phyloP scores from a whole-genome alignment of 2,329 filamentous ascomycete genomes.

The Hymenoscyphus repandus region DNA sequence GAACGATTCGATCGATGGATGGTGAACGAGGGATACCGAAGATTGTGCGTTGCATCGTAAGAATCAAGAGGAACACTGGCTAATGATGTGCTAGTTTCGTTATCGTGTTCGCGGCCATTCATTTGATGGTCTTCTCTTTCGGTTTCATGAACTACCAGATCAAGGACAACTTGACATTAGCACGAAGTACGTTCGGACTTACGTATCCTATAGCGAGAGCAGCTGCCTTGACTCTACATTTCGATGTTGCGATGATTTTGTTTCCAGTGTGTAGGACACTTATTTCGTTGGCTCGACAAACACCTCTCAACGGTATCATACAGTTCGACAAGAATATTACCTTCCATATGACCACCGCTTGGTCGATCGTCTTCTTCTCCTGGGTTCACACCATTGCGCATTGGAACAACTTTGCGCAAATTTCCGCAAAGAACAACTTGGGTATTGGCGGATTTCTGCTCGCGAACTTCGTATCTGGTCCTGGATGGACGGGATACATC shows the following conservation, averaged over 20 bases:
- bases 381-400: slow-evolving; percentile 83
- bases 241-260: slow-evolving; percentile 74
- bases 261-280: slow-evolving; percentile 80
- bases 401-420: slow-evolving; percentile 80
- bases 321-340: slow-evolving; percentile 88
- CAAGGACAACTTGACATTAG: slow-evolving; percentile 66
- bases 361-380: slow-evolving; percentile 85
- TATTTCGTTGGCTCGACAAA: slow-evolving; percentile 75
- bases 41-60: slow-evolving; percentile 54
- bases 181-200: slow-evolving; percentile 65
- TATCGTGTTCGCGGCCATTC: slow-evolving; percentile 66
- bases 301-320: slow-evolving; percentile 78
- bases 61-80: slow-evolving; percentile 4
- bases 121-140: slow-evolving; percentile 73
- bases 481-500: slow-evolving; percentile 81
- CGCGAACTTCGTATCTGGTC: slow-evolving; percentile 72
- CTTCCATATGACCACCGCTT: slow-evolving; percentile 79
- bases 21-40: slow-evolving; percentile 80
- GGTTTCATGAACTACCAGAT: slow-evolving; percentile 74
- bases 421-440: slow-evolving; percentile 68
- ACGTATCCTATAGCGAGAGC: slow-evolving; percentile 74
- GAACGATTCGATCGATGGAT: slow-evolving; percentile 82
- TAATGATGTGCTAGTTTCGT: slow-evolving; percentile 57
- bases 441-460: slow-evolving; percentile 74
- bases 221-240: slow-evolving; percentile 71